These are phyloP conservation scores for Apiospora sp. DNA, from an alignment of 2,329 filamentous ascomycete genomes.

Conservation along the genomic window DNA sequence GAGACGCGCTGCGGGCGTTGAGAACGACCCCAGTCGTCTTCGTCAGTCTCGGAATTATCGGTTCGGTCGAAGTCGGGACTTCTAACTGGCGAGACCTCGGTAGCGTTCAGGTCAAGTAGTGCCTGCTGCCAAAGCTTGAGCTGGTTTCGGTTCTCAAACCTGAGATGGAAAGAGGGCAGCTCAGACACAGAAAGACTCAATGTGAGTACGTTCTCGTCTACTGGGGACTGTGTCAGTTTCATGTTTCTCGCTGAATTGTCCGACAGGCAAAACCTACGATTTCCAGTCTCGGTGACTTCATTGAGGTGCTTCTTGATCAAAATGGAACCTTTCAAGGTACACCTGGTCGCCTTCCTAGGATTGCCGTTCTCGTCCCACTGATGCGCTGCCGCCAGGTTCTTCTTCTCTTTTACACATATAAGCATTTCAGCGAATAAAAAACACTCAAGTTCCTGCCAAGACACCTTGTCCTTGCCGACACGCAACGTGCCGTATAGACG, in stretches of 20 bases:
- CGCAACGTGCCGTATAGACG: constrained; percentile 87
- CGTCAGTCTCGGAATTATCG: constrained; percentile 83
- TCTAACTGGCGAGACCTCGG: constrained; percentile 69
- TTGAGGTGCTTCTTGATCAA: constrained; percentile 98
- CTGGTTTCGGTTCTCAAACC: constrained; percentile 82
- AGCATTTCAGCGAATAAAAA: constrained; percentile 99
- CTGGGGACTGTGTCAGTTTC: constrained; percentile 42
- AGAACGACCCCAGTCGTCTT: constrained; percentile 82
- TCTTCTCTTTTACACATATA: constrained; percentile 99
- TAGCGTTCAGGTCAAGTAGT: constrained; percentile 80
- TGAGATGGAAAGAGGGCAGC: constrained; percentile 91
- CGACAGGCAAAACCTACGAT: constrained; percentile 41
- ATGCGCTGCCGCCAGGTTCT: constrained; percentile 61
- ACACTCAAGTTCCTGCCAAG: constrained; percentile 98
- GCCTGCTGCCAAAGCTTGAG: constrained; percentile 89
- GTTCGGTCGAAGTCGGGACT: constrained; percentile 78
- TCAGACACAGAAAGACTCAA: constrained; percentile 91
- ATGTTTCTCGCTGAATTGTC: constrained; percentile 31
- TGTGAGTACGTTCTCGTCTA: constrained; percentile 85
- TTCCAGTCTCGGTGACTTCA: constrained; percentile 77
- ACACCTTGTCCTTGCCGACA: constrained; percentile 94
- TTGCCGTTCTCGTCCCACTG: constrained; percentile 71
- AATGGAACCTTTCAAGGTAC: constrained; percentile 95
- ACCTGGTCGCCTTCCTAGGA: constrained; percentile 73
- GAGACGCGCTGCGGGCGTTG: constrained; percentile 74